A percentile compares a stretch with the other conserved stretches of the same genome.
Evolutionary conservation across 371 early-diverging fungal species (phyloP).

Genomic region (Rhizopus delemar): DNA sequence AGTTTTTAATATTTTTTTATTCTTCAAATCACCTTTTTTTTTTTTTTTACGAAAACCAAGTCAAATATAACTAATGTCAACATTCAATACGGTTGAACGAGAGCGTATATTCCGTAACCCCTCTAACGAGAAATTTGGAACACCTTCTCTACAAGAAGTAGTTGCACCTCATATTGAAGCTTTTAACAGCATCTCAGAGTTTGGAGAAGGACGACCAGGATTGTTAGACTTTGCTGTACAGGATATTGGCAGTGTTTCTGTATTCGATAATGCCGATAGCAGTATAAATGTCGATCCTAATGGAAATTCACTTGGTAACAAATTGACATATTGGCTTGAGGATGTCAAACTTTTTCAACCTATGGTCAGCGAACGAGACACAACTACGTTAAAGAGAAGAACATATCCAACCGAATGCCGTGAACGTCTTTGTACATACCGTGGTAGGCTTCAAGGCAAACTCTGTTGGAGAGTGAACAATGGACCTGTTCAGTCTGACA

Average conservation of each 20-base stretch:
- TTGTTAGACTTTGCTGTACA: constrained; percentile 77
- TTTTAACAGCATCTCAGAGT: constrained; percentile 86
- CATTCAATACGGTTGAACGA: constrained; percentile 64
- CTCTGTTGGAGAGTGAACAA: constrained; percentile 86
- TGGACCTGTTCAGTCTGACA: constrained; percentile 74
- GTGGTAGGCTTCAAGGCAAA: constrained; percentile 75
- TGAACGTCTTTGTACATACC: constrained; percentile 86
- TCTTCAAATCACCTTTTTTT: not conserved
- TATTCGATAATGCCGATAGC: constrained; percentile 70
- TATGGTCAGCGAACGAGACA: constrained; percentile 54
- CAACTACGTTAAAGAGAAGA: constrained; percentile 43
- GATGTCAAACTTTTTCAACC: constrained; percentile 53
- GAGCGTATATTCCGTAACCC: constrained; percentile 65
- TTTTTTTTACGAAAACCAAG: not conserved
- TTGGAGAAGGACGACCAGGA: constrained; percentile 52
- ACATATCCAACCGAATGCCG: constrained; percentile 76
- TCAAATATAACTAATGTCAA: constrained; percentile 36
- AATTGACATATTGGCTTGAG: constrained; percentile 68
- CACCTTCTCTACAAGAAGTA: constrained; percentile 72
- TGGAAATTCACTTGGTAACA: constrained; percentile 63
- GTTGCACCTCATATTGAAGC: constrained; percentile 89
- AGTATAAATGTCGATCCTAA: constrained; percentile 25
- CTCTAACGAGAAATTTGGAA: constrained; percentile 53
- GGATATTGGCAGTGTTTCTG: constrained; percentile 71
- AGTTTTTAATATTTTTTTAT: constrained; percentile 3